Conservation (phyloP, 805 yeast genomes). For the Monosporozyma siamensis region DNA sequence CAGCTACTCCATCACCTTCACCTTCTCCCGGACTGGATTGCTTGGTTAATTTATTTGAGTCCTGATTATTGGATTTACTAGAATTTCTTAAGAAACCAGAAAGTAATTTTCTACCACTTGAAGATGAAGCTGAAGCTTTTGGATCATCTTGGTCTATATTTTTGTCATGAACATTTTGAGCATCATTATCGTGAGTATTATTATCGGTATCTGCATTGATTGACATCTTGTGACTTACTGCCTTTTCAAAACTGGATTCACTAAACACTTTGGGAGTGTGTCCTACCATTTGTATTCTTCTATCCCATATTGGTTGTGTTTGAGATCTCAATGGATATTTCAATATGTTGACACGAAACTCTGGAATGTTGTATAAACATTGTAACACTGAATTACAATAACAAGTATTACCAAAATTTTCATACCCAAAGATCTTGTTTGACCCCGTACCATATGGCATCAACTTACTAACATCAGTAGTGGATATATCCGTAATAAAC, state of each 20-base stretch:
- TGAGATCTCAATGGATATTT: constrained; percentile 36
- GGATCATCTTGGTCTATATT: not conserved
- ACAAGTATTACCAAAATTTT: constrained; percentile 84
- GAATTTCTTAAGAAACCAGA: constrained; percentile 1
- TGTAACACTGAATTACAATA: constrained; percentile 90
- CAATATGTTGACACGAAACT: constrained; percentile 51
- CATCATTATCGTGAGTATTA: not conserved
- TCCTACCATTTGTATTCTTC: constrained; percentile 36
- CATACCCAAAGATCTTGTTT: constrained; percentile 67
- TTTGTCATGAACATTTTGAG: not conserved
- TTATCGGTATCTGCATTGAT: not conserved
- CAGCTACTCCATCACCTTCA: too few relatives aligned
- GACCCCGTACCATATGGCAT: constrained; percentile 60
- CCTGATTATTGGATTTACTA: not conserved
- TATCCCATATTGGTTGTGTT: constrained; percentile 22
- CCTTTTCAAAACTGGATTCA: constrained; percentile 3
- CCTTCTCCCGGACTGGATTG: not conserved
- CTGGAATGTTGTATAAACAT: constrained; percentile 65
- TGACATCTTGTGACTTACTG: not conserved
- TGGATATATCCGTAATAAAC: not conserved
- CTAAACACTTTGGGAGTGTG: constrained; percentile 3
- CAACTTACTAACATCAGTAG: constrained; percentile 1
- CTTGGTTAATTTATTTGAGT: not conserved
- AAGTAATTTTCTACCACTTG: not conserved
- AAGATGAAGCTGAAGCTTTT: not conserved